Evolutionary conservation across 202 grass and related monocot species (phyloP).

Genomic region (Musa balbisiana): DNA sequence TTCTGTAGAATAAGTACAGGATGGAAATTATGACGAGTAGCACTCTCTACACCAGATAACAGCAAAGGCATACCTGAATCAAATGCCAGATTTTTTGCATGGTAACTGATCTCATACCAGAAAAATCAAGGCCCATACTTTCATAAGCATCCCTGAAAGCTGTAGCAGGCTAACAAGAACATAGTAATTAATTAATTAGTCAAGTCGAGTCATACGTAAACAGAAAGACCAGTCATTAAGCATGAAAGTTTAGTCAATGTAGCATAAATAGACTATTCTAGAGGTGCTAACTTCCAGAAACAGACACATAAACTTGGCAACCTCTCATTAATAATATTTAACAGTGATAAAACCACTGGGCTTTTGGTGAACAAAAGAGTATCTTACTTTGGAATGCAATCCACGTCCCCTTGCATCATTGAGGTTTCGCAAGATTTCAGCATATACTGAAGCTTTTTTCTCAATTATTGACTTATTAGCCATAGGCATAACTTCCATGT

Average conservation of each 20-base stretch:
- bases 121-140: conserved; percentile 49
- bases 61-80: conserved; percentile 51
- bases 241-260: not conserved
- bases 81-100: conserved; percentile 98
- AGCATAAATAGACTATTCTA: not conserved
- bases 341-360: not conserved
- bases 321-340: not conserved
- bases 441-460: conserved; percentile 88
- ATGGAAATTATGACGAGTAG: not conserved
- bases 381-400: conserved; percentile 67
- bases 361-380: not conserved
- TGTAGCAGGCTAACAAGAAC: conserved; percentile 61
- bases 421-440: conserved; percentile 58
- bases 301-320: not conserved
- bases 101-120: conserved; percentile 64
- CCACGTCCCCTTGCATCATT: conserved; percentile 76
- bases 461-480: conserved; percentile 79
- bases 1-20: not conserved
- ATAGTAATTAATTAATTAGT: conserved; percentile 25
- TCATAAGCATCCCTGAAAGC: conserved; percentile 75
- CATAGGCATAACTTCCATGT: conserved; percentile 52
- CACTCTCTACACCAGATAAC: not conserved
- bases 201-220: conserved; percentile 8
- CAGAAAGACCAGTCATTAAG: not conserved
- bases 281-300: not conserved